These are phyloP conservation scores for Posidonia australis DNA, from an alignment of 106 monocot genomes.

Conservation along the genomic window DNA sequence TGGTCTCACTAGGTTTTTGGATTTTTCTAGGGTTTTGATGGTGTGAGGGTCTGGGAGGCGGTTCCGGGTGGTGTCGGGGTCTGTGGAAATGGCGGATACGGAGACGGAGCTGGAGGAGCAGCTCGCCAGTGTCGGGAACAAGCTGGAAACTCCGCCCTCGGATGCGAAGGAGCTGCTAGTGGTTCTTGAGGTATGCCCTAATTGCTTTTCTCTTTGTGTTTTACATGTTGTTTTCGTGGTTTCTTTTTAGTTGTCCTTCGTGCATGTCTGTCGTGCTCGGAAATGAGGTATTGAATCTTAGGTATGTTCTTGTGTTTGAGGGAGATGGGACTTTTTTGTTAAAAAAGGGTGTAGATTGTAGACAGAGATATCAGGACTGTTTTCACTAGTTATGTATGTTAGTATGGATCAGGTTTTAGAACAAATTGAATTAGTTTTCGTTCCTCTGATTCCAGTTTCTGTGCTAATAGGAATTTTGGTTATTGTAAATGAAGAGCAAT, in stretches of 20 bases:
- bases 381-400: too few species aligned
- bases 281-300: not conserved
- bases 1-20: not conserved
- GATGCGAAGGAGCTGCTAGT: constrained; percentile 9
- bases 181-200: constrained; percentile 18
- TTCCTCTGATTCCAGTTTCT: too few species aligned
- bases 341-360: too few species aligned
- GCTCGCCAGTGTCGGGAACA: constrained; percentile 9
- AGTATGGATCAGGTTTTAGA: too few species aligned
- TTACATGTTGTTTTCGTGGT: not conserved
- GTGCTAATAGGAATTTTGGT: too few species aligned
- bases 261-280: not conserved
- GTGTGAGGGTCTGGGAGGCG: not conserved
- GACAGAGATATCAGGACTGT: too few species aligned
- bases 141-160: constrained; percentile 4
- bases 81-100: constrained; percentile 9
- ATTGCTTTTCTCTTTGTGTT: not conserved
- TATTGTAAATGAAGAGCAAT: too few species aligned
- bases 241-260: not conserved
- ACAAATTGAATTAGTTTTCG: too few species aligned
- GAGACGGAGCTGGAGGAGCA: constrained; percentile 15
- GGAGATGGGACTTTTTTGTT: too few species aligned
- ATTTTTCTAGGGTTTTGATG: constrained; percentile 11
- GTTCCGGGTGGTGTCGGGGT: not conserved
- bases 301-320: too few species aligned